Evolutionary conservation across 148 eudicot species (phyloP).

Genomic region (Heliamphora exappendiculata): DNA sequence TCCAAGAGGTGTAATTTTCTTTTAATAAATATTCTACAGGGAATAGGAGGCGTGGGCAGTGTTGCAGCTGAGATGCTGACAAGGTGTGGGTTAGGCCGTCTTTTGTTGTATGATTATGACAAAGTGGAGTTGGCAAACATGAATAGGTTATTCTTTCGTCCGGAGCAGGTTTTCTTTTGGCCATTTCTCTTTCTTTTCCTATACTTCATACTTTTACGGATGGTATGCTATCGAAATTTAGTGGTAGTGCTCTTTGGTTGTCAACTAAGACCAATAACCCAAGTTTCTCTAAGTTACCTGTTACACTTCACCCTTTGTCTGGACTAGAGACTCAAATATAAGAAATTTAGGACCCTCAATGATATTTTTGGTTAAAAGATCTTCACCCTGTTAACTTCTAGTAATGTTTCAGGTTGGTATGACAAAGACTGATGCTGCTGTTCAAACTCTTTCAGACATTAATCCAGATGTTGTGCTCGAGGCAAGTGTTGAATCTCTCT

Average conservation of each 20-base stretch:
- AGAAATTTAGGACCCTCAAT: background rate
- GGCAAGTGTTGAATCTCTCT: slow-evolving; percentile 40
- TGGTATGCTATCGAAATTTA: background rate
- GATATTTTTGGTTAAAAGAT: background rate
- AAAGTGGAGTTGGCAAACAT: slow-evolving; percentile 98
- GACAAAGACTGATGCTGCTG: slow-evolving; percentile 99
- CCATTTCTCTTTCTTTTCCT: background rate
- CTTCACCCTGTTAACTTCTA: background rate
- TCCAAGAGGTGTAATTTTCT: background rate
- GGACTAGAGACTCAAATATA: background rate
- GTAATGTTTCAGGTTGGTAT: slow-evolving; percentile 61
- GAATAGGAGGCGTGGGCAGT: slow-evolving; percentile 98
- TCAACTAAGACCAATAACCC: background rate
- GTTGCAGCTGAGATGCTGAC: slow-evolving; percentile 99
- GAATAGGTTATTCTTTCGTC: slow-evolving; percentile 97
- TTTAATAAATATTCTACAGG: slow-evolving; percentile 38
- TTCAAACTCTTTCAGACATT: slow-evolving; percentile 85
- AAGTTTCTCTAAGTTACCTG: slow-evolving; percentile 5
- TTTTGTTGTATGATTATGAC: slow-evolving; percentile 95
- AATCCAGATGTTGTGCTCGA: slow-evolving; percentile 98
- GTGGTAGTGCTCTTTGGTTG: background rate
- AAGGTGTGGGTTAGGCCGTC: slow-evolving; percentile 96
- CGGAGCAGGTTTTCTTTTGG: slow-evolving; percentile 72
- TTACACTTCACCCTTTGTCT: background rate
- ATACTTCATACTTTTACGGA: background rate